A percentile compares a stretch with the other conserved stretches of the same genome.
Conservation (phyloP, 2,329 filamentous ascomycete genomes). For the Spiromastix sp. region DNA sequence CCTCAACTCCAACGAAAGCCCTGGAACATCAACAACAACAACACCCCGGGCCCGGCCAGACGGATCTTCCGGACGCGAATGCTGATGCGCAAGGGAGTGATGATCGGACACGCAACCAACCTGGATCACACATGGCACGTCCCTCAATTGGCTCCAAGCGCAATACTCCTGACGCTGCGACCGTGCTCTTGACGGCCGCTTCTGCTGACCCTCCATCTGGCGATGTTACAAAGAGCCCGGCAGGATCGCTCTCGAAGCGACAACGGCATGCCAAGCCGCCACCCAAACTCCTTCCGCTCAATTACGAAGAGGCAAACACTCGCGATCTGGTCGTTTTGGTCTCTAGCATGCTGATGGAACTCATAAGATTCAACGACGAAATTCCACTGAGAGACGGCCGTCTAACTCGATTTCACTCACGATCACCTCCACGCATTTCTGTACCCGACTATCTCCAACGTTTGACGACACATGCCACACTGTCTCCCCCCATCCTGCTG, state of each 20-base stretch:
- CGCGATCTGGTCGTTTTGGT: constrained; percentile 86
- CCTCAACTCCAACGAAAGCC: constrained; percentile 33
- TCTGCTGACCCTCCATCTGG: constrained; percentile 13
- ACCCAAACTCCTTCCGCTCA: constrained; percentile 47
- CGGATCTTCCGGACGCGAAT: not conserved
- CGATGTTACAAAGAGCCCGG: constrained; percentile 7
- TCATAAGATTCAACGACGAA: constrained; percentile 85
- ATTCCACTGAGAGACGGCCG: constrained; percentile 76
- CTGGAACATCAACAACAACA: too few species aligned
- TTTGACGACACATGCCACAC: constrained; percentile 83
- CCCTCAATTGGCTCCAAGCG: constrained; percentile 13
- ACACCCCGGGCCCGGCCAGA: not conserved
- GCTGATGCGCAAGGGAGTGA: constrained; percentile 12
- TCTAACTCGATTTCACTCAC: constrained; percentile 88
- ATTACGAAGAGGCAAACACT: constrained; percentile 71
- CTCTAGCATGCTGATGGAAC: constrained; percentile 87
- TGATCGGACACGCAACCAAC: constrained; percentile 9
- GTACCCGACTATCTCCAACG: constrained; percentile 89
- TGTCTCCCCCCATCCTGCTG: constrained; percentile 86
- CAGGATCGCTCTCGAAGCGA: constrained; percentile 34
- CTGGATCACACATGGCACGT: constrained; percentile 13
- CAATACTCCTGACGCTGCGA: constrained; percentile 11
- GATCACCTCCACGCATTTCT: constrained; percentile 81
- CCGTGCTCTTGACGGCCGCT: not conserved
- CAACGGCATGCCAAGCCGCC: constrained; percentile 34